These are phyloP conservation scores for Calamus simplicifolius DNA, from an alignment of 176 grass and related monocot genomes.

Conservation along the genomic window DNA sequence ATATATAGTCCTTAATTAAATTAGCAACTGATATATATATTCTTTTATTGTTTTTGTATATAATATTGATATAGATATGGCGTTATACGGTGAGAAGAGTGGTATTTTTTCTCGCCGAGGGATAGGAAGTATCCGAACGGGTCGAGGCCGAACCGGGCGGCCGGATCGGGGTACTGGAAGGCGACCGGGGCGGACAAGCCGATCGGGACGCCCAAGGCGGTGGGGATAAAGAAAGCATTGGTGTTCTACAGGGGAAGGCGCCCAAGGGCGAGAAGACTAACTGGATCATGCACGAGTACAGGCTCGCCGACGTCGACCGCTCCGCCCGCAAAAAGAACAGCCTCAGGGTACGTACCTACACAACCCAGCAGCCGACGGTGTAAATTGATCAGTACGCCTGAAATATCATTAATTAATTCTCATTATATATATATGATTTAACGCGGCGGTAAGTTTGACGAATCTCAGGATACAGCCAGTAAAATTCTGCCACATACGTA, in stretches of 20 bases:
- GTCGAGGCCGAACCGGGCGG: constrained; percentile 34
- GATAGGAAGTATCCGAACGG: constrained; percentile 50
- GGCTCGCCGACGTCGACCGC: constrained; percentile 20
- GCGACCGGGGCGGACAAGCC: constrained; percentile 43
- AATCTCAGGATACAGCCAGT: too few relatives aligned
- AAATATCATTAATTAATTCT: too few relatives aligned
- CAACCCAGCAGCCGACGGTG: not conserved
- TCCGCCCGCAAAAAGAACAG: constrained; percentile 52
- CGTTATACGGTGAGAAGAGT: constrained; percentile 39
- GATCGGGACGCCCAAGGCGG: constrained; percentile 6
- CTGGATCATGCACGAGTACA: constrained; percentile 58
- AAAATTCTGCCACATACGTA: too few relatives aligned
- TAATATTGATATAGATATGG: not conserved
- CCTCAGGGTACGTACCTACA: constrained; percentile 46
- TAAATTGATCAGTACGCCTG: too few relatives aligned
- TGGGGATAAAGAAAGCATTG: constrained; percentile 41
- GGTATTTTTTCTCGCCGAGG: constrained; percentile 46
- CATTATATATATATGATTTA: too few relatives aligned
- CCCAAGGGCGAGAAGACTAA: constrained; percentile 38
- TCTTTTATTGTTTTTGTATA: too few relatives aligned
- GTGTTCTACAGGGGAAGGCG: constrained; percentile 42
- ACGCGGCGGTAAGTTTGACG: too few relatives aligned
- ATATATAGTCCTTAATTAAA: too few relatives aligned
- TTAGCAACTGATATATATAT: too few relatives aligned
- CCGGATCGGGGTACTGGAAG: constrained; percentile 37